Evolutionary conservation across 768 basidiomycete genomes (phyloP).

Genomic region (Gelatoporia subvermispora): DNA sequence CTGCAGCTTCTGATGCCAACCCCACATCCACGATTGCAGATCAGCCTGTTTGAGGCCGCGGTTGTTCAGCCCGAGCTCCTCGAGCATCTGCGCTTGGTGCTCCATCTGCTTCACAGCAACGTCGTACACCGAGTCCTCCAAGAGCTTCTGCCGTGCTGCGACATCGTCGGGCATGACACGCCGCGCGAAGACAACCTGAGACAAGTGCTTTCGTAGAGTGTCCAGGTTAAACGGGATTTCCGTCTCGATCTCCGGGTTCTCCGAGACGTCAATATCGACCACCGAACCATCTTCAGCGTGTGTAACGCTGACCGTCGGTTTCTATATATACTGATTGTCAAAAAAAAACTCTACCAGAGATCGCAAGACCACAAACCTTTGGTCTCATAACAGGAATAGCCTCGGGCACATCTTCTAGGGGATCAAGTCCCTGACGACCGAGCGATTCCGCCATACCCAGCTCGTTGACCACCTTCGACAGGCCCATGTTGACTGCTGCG

Average conservation of each 20-base stretch:
- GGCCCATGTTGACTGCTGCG: conserved; percentile 53
- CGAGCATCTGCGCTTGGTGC: conserved; percentile 56
- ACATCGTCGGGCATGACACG: conserved; percentile 62
- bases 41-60: conserved; percentile 40
- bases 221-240: conserved; percentile 74
- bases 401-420: conserved; percentile 51
- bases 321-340: no score
- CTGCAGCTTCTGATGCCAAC: conserved; percentile 69
- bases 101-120: conserved; percentile 69
- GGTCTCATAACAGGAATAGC: conserved; percentile 53
- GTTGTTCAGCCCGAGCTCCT: conserved; percentile 50
- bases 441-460: conserved; percentile 51
- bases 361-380: conserved; percentile 25
- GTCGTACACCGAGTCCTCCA: conserved; percentile 84
- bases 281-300: conserved; percentile 15
- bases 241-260: conserved; percentile 18
- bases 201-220: conserved; percentile 65
- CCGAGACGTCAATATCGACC: conserved; percentile 15
- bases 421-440: conserved; percentile 34
- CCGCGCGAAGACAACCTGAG: conserved; percentile 57
- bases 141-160: conserved; percentile 69
- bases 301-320: conserved; percentile 13
- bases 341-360: neutral
- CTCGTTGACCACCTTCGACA: conserved; percentile 46
- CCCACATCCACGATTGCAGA: conserved; percentile 80